Evolutionary conservation across 345 rosid species (phyloP).

Genomic region (Eucalyptus camaldulensis): DNA sequence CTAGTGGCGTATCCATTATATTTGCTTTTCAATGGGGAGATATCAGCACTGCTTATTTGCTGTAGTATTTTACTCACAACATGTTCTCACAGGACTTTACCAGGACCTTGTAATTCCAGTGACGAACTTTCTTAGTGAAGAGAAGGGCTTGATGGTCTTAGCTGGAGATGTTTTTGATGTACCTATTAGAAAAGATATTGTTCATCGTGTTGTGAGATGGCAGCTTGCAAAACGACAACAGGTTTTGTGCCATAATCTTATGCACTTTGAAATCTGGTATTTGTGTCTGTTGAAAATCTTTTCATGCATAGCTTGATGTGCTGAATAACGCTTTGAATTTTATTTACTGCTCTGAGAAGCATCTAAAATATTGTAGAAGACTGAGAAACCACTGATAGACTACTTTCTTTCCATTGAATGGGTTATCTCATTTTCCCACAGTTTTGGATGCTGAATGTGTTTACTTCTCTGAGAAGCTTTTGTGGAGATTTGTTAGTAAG

Average conservation of each 20-base stretch:
- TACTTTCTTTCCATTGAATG: background rate
- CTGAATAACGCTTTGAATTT: background rate
- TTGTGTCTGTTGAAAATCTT: background rate
- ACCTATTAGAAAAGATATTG: constrained; percentile 81
- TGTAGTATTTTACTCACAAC: background rate
- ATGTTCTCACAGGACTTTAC: constrained; percentile 33
- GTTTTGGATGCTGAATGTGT: background rate
- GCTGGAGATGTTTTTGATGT: constrained; percentile 95
- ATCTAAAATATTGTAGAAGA: background rate
- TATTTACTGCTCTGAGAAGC: background rate
- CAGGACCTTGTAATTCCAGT: constrained; percentile 81
- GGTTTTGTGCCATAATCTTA: constrained; percentile 13
- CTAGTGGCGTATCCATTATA: background rate
- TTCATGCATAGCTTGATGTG: background rate
- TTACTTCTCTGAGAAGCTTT: background rate
- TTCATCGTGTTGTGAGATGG: constrained; percentile 82
- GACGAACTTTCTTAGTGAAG: constrained; percentile 63
- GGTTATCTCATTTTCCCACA: background rate
- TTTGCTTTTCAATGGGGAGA: background rate
- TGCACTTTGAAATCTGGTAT: background rate
- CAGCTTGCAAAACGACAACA: constrained; percentile 91
- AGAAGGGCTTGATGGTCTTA: constrained; percentile 77
- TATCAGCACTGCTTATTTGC: background rate
- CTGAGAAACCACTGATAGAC: background rate
- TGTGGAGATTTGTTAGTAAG: background rate